Base-by-base conservation (phyloP, 176 grass and related monocot species). In the Chloris gayana region DNA sequence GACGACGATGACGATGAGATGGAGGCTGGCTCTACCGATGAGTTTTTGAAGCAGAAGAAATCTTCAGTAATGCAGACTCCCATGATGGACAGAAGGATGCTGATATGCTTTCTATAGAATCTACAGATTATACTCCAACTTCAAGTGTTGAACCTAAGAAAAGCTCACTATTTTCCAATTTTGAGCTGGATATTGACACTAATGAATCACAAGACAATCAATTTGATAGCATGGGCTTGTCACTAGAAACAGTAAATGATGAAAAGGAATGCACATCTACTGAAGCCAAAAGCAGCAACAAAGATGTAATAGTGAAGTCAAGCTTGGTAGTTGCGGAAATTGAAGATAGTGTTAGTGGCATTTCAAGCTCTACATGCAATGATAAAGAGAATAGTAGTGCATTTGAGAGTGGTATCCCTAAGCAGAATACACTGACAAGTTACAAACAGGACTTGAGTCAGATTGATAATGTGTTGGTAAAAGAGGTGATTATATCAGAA, bases 41-140 rank as follows among this genome's bases (percentile, higher is more conserved):
- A 93, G 61, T 94, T 94, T 79, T 98, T 78, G 92, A 98, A 87
- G 92, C 92, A 53, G 92, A 94, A 87, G 95, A 98, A 83, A 91
- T 98, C 73, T 94, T 98, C 64, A 90, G 90, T 44, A 89, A 77
- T 83, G 59, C 70, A 59, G 91, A 94, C 19, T 91, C 82, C 21
- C 89, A 97, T 34, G 87, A 97, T 69, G 95, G 89, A 72, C 88
- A 68, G 15, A 90, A 57, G 41, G 92, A 98, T 85, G 39, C 44
- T 38, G 83, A 88, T 60, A 60, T 74, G 41, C 41, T 84, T 71
- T 67, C 84, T 35, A 15, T 70, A 82, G 22, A 73, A 58, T 86
- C 76, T 83, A 51, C 82, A 82, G 85, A 92, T 62, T 71, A 39
- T 41, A 65, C 73, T 85, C 81, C 71, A 53, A 79, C 77, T 89